Percentiles rank a stretch among this genome's conserved stretches.
These are phyloP conservation scores for Penicillium verhagenii DNA, from an alignment of 495 filamentous ascomycete genomes.

Conservation along the genomic window DNA sequence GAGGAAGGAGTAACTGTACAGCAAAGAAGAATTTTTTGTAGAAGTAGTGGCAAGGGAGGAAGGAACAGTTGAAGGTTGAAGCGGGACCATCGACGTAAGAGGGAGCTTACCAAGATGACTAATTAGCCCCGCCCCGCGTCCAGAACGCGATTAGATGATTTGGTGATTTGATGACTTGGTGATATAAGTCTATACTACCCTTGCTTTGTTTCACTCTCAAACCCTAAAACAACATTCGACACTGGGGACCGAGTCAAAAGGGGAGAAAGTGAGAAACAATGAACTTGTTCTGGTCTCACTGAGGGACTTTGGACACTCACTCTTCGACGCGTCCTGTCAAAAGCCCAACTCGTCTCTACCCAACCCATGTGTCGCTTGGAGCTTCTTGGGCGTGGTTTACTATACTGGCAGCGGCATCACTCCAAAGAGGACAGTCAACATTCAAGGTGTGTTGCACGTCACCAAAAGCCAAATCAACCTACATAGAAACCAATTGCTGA, in stretches of 20 bases:
- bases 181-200: neutral
- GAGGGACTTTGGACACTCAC: neutral
- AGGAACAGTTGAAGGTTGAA: constrained; percentile 13
- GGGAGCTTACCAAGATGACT: constrained; percentile 25
- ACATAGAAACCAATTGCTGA: neutral
- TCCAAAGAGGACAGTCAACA: constrained; percentile 18
- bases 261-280: neutral
- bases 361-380: constrained; percentile 51
- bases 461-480: neutral
- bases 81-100: constrained; percentile 41
- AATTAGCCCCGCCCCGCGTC: constrained; percentile 12
- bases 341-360: neutral
- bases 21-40: constrained; percentile 9
- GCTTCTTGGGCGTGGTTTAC: constrained; percentile 45
- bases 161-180: neutral
- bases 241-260: neutral
- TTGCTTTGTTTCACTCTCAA: neutral
- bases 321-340: neutral
- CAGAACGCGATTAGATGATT: constrained; percentile 1
- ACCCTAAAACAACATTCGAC: no score
- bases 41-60: constrained; percentile 18
- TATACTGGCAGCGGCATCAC: constrained; percentile 43
- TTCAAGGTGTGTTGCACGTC: constrained; percentile 24
- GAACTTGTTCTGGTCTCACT: neutral
- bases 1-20: constrained; percentile 8